A percentile compares a stretch with the other conserved stretches of the same genome.
These are phyloP conservation scores for Phytophthora crassamura DNA, from an alignment of 352 stramenopile genomes.

Conservation along the genomic window DNA sequence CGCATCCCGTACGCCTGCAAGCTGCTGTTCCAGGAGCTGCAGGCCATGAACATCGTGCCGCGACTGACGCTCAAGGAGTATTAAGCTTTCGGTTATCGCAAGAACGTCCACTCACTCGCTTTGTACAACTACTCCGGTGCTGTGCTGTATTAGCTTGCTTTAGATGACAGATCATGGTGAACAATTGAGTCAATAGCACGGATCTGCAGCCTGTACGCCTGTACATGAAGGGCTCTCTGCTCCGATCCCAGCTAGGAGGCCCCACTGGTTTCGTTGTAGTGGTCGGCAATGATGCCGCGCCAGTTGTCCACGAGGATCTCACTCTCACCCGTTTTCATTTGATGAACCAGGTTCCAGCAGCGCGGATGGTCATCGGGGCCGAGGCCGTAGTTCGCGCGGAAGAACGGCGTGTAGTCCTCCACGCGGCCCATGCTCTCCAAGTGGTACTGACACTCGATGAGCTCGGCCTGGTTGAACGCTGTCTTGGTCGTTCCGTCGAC, in stretches of 20 bases:
- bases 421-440: slow-evolving; percentile 27
- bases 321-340: slow-evolving; percentile 11
- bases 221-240: no score
- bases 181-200: slow-evolving; percentile 31
- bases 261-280: slow-evolving; percentile 7
- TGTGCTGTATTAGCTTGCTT: slow-evolving; percentile 29
- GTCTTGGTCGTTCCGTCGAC: slow-evolving; percentile 36
- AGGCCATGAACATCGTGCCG: slow-evolving; percentile 99
- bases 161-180: slow-evolving; percentile 26
- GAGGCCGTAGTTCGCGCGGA: slow-evolving; percentile 37
- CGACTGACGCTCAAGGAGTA: slow-evolving; percentile 97
- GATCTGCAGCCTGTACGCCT: slow-evolving; percentile 19
- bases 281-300: slow-evolving; percentile 17
- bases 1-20: slow-evolving; percentile 99
- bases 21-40: slow-evolving; percentile 97
- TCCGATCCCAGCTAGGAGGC: no score
- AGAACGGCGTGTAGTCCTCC: slow-evolving; percentile 41
- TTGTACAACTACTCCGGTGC: slow-evolving; percentile 3
- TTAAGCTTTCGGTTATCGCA: slow-evolving; percentile 39
- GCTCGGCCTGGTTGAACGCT: slow-evolving; percentile 36
- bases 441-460: slow-evolving; percentile 45
- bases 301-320: slow-evolving; percentile 24
- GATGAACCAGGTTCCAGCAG: slow-evolving; percentile 29
- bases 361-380: slow-evolving; percentile 18
- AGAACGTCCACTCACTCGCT: slow-evolving; percentile 1